Base-by-base conservation (phyloP, 2,329 filamentous ascomycete genomes). In the Scedosporium aurantiacum region DNA sequence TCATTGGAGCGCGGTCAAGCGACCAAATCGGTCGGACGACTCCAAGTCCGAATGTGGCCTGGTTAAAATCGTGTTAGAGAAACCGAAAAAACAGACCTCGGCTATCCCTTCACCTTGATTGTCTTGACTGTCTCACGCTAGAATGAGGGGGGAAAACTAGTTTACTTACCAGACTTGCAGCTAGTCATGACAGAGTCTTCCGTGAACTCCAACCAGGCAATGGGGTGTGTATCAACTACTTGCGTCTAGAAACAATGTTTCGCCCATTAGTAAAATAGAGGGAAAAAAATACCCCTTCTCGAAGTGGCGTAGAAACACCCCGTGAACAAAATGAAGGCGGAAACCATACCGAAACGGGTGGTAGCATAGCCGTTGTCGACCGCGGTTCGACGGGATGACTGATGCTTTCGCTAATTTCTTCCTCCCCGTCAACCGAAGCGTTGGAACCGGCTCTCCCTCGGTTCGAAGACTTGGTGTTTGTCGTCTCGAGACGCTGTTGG, bases 201-300 rank as follows among this genome's bases (percentile, higher is more conserved):
- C 61, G 93, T 92, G 68, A 99, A 99, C n/a, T 87, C 89, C 45
- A 99, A 75, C 88, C 92, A 96, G 72, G 85, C 90, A 55, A 96
- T 79, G 60, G 92, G 91, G 73, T 97, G 91, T 63, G 87, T 84
- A 72, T 96, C 91, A 41, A 96, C 85, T 12, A 82, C 78, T 73
- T 96, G 97, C 57, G 88, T 90, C 78, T 92, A 68, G 64, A 58
- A 16, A 45, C 12, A 18, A 21, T 16, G n/a, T 23, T 23, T 23
- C 4, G 27, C 37, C 5, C 1, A 21, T 54, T 27, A 54, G 50
- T 27, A 21, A n/a, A n/a, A n/a, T n/a, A n/a, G n/a, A n/a, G n/a
- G n/a, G n/a, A n/a, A 21, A n/a, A 21, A 10, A n/a, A 21, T 18
- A 7, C 18, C 18, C 43, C 18, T 47, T 47, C 43, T 47, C n/a